phyloP scores from a whole-genome alignment of 1,139 yeast species.

The Zygosaccharomyces sapae region DNA sequence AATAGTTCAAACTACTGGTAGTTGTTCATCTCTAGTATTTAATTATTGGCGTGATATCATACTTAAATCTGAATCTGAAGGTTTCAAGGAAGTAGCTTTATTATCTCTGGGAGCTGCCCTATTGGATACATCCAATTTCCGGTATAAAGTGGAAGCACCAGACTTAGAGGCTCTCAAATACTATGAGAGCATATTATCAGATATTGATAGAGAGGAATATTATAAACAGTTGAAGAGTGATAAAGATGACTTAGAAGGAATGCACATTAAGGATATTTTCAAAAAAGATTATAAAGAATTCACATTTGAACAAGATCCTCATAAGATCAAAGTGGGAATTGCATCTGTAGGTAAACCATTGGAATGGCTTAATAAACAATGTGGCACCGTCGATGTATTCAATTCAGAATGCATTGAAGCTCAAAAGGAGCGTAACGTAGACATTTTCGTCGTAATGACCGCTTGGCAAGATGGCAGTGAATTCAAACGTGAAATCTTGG shows the following conservation, averaged over 20 bases:
- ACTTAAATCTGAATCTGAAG: conserved; percentile 20
- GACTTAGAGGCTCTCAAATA: conserved; percentile 47
- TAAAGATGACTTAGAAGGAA: conserved; percentile 60
- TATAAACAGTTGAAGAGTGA: conserved; percentile 47
- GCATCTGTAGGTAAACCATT: conserved; percentile 68
- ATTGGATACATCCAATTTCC: conserved; percentile 66
- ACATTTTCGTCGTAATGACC: conserved; percentile 58
- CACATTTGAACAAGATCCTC: conserved; percentile 39
- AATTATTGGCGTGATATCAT: conserved; percentile 49
- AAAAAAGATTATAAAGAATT: conserved; percentile 83
- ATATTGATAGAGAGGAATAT: conserved; percentile 27
- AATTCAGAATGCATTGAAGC: conserved; percentile 40
- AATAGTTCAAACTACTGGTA: conserved; percentile 59
- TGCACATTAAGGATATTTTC: conserved; percentile 56
- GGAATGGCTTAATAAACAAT: conserved; percentile 48
- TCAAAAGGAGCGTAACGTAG: conserved; percentile 43
- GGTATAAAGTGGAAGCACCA: conserved; percentile 51
- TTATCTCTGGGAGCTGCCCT: conserved; percentile 65
- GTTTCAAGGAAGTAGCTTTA: conserved; percentile 40
- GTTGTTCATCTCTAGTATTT: conserved; percentile 73
- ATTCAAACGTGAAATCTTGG: conserved; percentile 57
- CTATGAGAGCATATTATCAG: conserved; percentile 34
- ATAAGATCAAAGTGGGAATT: conserved; percentile 53
- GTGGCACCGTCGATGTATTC: conserved; percentile 37
- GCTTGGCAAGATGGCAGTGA: conserved; percentile 46